A percentile compares a stretch with the other conserved stretches of the same genome.
Conservation (phyloP, 257 asterid species). For the Solanum commersonii region DNA sequence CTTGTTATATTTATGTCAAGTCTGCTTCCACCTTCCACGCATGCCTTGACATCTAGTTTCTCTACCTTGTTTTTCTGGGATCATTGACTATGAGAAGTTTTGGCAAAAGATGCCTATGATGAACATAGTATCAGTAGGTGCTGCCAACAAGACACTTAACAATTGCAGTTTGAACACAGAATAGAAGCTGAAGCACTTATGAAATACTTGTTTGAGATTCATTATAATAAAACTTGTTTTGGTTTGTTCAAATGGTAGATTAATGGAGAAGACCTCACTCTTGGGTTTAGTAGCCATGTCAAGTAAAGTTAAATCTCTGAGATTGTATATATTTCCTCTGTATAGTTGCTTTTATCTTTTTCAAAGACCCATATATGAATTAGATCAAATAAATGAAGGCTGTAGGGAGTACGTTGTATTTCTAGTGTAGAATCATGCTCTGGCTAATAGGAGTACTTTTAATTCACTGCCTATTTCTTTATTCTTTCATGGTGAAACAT, state of each 20-base stretch:
- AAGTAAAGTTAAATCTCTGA: not conserved
- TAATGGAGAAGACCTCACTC: not conserved
- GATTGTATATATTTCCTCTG: not conserved
- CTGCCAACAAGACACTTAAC: not conserved
- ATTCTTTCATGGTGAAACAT: not conserved
- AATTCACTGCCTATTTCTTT: not conserved
- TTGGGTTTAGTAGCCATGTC: not conserved
- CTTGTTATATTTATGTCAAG: not conserved
- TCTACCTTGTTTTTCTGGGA: not conserved
- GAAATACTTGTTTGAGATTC: not conserved
- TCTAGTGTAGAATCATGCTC: not conserved
- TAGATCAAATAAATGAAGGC: not conserved
- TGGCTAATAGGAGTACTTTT: not conserved
- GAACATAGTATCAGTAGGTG: not conserved
- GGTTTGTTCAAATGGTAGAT: not conserved
- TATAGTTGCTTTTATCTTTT: not conserved
- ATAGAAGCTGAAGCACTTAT: not conserved
- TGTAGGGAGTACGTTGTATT: not conserved
- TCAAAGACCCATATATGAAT: not conserved
- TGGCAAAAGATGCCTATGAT: not conserved
- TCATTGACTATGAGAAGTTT: not conserved
- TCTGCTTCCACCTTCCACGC: not conserved
- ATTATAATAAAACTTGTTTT: not conserved
- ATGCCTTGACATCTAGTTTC: not conserved
- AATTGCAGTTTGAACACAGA: not conserved